Base-by-base conservation (phyloP, 2,329 filamentous ascomycete species). In the Ambrosiella cleistominuta region DNA sequence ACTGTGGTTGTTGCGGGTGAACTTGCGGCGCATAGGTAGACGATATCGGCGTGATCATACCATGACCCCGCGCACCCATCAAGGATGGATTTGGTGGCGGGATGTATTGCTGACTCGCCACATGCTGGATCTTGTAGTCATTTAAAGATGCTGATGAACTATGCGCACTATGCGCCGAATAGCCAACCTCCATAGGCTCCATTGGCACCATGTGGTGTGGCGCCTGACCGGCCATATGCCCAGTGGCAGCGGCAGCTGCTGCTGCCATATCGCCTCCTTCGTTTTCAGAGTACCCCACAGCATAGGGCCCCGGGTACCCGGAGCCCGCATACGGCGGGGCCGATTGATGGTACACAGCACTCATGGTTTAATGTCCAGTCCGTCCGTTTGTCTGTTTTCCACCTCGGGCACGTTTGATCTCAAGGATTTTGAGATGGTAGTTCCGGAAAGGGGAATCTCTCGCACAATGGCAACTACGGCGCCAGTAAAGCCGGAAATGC, bases 401-500 rank as follows among this genome's bases (percentile, higher is more conserved):
- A 19, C 19, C 19, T 19, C 19, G 19, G 19, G 19, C 19, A 19
- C 19, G 19, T 19, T 19, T 19, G 19, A 19, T 19, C 19, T 19
- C 19, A 19, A 19, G 19, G 19, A 19, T 19, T 19, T 19, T 19
- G 19, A 19, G 19, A 19, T 19, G 19, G 19, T 19, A 19, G 19
- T 19, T 19, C 19, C 19, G 3, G 19, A 19, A 19, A 19, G 19
- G 19, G 19, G 19, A 19, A 19, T 19, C 19, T 54, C 52, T 12
- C n/a, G 52, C 3, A 54, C 37, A 19, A 54, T 54, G 37, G 39
- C 52, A 36, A 54, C 52, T 13, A 42, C 37, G 11, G 35, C 52
- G 11, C 52, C 52, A 42, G 52, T 54, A 17, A 54, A 54, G 15
- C 37, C 52, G 12, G 52, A 54, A 38, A 54, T 54, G 19, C 52